Evolutionary conservation across 495 filamentous ascomycete genomes (phyloP).

Genomic region (Daldinia concentrica): DNA sequence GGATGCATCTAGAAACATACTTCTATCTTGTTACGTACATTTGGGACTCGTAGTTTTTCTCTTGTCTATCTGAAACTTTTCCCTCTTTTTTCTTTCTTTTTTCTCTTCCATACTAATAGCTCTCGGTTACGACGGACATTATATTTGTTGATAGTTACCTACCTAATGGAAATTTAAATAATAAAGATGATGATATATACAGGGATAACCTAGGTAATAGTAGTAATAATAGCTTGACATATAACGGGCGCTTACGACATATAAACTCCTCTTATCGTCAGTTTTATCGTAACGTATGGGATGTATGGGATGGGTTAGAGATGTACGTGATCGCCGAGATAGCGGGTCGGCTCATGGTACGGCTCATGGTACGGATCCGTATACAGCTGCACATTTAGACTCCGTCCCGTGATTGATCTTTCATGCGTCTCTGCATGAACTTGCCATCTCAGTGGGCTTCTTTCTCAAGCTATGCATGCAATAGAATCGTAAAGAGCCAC

Average conservation of each 20-base stretch:
- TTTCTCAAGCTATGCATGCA: neutral
- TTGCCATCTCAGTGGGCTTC: neutral
- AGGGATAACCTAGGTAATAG: neutral
- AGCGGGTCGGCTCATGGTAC: conserved; percentile 15
- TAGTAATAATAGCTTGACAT: neutral
- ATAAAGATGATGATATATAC: neutral
- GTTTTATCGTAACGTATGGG: conserved; percentile 3
- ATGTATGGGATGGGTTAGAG: conserved; percentile 8
- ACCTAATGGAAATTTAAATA: neutral
- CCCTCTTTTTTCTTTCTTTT: neutral
- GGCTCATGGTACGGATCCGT: neutral
- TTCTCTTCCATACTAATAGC: neutral
- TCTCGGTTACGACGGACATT: neutral
- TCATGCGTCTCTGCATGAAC: conserved; percentile 37
- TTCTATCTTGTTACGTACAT: conserved; percentile 23
- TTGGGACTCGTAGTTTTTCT: neutral
- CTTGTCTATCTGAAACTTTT: neutral
- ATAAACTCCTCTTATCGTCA: conserved; percentile 8
- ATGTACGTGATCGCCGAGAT: conserved; percentile 14
- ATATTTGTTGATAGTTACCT: neutral
- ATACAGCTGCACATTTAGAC: conserved; percentile 16
- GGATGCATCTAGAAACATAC: conserved; percentile 9
- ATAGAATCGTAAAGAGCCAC: neutral
- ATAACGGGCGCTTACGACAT: conserved; percentile 8
- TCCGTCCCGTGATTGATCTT: conserved; percentile 38